phyloP scores from a whole-genome alignment of 1,284 basidiomycete genomes.

The Ceratobasidium sp. region DNA sequence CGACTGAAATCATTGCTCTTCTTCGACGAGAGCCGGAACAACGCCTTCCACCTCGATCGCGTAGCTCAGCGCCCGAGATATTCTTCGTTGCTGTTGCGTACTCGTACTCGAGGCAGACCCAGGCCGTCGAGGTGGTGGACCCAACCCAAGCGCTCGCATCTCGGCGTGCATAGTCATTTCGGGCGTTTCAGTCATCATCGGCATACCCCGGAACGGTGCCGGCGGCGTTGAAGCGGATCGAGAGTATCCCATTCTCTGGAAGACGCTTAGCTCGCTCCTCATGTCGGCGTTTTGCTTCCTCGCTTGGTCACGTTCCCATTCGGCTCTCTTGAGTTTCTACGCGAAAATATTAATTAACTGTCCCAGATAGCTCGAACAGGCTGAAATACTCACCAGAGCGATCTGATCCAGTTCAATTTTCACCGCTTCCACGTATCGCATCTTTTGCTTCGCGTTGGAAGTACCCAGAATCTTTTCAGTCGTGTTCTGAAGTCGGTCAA shows the following conservation, averaged over 20 bases:
- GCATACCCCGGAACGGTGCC: neutral
- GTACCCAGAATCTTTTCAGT: conserved; percentile 24
- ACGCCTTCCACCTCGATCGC: conserved; percentile 34
- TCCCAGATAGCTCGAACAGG: neutral
- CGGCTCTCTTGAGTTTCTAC: conserved; percentile 31
- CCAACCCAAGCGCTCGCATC: conserved; percentile 37
- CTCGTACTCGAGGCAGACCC: neutral
- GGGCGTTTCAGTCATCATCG: neutral
- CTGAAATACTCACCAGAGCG: conserved; percentile 4
- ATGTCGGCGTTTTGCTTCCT: conserved; percentile 1
- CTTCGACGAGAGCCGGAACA: conserved; percentile 5
- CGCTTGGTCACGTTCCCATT: conserved; percentile 37
- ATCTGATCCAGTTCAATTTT: conserved; percentile 24
- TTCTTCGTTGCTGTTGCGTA: conserved; percentile 12
- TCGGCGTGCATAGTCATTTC: conserved; percentile 14
- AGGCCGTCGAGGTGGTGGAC: conserved; percentile 19
- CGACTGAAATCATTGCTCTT: conserved; percentile 2
- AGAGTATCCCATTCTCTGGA: conserved; percentile 10
- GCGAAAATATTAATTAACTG: neutral
- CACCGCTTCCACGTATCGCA: conserved; percentile 34
- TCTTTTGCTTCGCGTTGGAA: conserved; percentile 34
- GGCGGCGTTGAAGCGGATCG: conserved; percentile 37
- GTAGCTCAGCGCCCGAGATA: conserved; percentile 35
- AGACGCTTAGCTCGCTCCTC: conserved; percentile 15
- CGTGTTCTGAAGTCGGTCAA: conserved; percentile 28